Evolutionary conservation across 257 asterid genomes (phyloP), one percentile per base, ranked within the genome.

Genomic region (Asclepias syriaca): DNA sequence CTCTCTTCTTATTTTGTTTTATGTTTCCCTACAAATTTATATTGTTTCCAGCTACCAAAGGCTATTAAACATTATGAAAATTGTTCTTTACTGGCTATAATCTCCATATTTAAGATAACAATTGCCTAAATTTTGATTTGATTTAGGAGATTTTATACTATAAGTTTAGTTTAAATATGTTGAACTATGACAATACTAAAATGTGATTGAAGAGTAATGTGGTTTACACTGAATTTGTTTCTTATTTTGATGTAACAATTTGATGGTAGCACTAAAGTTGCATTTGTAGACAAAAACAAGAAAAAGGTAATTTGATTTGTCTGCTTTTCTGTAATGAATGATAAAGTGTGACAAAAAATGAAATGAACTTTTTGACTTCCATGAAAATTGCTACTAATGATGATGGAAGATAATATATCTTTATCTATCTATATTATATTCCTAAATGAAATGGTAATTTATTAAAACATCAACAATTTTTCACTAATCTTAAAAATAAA

Each of bases 11-110:
- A 0, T 5, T 40, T 40, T 5, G 7, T 40, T 6, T 40, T 70
- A 39, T 61, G 57, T 61, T 39, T n/a, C 29, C 64, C 48, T 48
- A 45, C n/a, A 45, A 39, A 61, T 19, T 19, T 50, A 46, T 63
- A 64, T 70, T 49, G 39, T n/a, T 59, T 21, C 70, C 46, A 19
- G 66, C 24, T 29, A 22, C 22, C 5, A 5, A 8, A 54, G 46
- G 53, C 65, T 71, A 48, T 70, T 49, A 29, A 71, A 48, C 16
- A 43, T 46, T 53, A 55, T 55, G 66, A 29, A 24, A 3, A 43
- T 3, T 55, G 54, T 18, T 40, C 60, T 55, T 61, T 39, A n/a
- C 37, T 22, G 37, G 40, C 29, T n/a, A n/a, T 27, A 18, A 3
- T 14, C 34, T 18, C 7, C 71, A 54, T 37, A 3, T 50, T 34